These are phyloP conservation scores for Eragrostis tef DNA, from an alignment of 202 grass and related monocot species.

Conservation along the genomic window DNA sequence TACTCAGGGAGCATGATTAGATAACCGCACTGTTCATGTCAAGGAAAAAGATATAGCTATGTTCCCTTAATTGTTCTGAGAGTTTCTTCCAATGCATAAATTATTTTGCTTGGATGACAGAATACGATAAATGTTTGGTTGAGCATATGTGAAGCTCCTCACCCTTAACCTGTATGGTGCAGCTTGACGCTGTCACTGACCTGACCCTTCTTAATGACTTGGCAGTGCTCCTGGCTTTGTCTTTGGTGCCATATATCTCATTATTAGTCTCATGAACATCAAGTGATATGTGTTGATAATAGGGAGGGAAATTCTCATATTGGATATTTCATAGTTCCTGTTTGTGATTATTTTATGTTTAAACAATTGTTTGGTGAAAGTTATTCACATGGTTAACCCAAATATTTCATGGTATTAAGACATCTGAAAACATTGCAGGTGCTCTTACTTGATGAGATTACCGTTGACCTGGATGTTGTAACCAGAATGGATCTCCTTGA, in stretches of 20 bases:
- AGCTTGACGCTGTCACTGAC: not conserved
- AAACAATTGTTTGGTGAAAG: not conserved
- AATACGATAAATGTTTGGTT: not conserved
- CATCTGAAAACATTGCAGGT: constrained; percentile 59
- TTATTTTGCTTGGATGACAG: not conserved
- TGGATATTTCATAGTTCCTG: not conserved
- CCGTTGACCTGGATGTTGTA: constrained; percentile 86
- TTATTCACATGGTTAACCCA: not conserved
- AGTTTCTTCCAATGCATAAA: not conserved
- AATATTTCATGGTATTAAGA: constrained; percentile 27
- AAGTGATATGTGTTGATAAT: not conserved
- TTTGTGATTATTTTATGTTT: not conserved
- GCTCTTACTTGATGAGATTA: constrained; percentile 90
- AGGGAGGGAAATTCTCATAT: not conserved
- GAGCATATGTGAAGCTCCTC: not conserved
- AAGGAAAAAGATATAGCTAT: not conserved
- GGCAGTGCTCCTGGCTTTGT: not conserved
- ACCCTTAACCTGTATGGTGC: not conserved
- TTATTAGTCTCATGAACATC: not conserved
- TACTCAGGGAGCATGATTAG: constrained; percentile 14
- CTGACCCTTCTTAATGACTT: not conserved
- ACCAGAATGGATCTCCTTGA: constrained; percentile 94
- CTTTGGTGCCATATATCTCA: not conserved
- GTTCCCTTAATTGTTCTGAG: constrained; percentile 27
- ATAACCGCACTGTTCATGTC: not conserved